Evolutionary conservation across 139 green algal genomes (phyloP).

Genomic region (Desmodesmus armatus): DNA sequence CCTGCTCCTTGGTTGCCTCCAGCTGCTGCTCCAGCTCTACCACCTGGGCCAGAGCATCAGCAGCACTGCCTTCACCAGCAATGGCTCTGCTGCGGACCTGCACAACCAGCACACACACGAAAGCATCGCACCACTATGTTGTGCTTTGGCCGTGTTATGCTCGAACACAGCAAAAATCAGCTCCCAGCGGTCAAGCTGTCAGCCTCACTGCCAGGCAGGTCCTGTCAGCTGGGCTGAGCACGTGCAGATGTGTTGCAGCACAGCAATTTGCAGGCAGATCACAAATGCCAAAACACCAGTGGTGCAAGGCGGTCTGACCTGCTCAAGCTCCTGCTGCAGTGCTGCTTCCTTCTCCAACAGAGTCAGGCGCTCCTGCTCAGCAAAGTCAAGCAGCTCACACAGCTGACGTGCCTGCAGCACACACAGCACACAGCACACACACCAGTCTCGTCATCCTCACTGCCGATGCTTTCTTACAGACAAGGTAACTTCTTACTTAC

Average conservation of each 20-base stretch:
- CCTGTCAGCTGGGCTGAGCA: no score
- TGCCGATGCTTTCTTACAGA: not conserved
- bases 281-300: no score
- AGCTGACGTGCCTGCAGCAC: slow-evolving; percentile 37
- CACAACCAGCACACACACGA: not conserved
- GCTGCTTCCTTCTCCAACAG: slow-evolving; percentile 39
- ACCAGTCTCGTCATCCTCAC: not conserved
- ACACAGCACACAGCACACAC: not conserved
- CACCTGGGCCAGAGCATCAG: slow-evolving; percentile 1
- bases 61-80: slow-evolving; percentile 2
- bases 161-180: no score
- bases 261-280: no score
- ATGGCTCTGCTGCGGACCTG: not conserved
- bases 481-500: no score
- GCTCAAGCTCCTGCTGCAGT: slow-evolving; percentile 33
- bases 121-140: no score
- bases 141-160: no score
- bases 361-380: slow-evolving; percentile 43
- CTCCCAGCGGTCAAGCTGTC: no score
- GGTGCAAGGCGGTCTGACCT: slow-evolving; percentile 3
- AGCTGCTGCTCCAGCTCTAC: slow-evolving; percentile 24
- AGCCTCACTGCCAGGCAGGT: no score
- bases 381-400: slow-evolving; percentile 43
- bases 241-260: no score
- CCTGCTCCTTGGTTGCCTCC: not conserved